Percentiles rank a stretch among this genome's conserved stretches.
Conservation (phyloP, 2,329 filamentous ascomycete species). For the Ascocoryne sarcoides region DNA sequence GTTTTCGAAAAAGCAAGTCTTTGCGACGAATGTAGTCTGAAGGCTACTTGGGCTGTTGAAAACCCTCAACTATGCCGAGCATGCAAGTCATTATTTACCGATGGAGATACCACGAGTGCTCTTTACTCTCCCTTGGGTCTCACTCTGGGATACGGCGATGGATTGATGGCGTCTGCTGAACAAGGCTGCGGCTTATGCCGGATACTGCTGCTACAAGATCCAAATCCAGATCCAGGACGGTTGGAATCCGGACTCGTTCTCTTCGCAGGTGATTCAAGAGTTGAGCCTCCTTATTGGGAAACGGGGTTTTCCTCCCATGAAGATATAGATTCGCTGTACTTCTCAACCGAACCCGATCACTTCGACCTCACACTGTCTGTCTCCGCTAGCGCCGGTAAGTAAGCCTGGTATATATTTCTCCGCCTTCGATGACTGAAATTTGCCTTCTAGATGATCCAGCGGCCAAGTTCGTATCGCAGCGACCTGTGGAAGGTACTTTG, state of each 20-base stretch:
- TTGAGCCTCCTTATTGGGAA: neutral
- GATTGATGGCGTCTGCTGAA: neutral
- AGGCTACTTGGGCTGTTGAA: neutral
- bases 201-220: neutral
- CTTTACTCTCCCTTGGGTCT: neutral
- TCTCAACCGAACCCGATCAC: neutral
- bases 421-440: neutral
- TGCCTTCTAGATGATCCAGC: neutral
- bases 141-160: neutral
- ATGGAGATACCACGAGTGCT: neutral
- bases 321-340: neutral
- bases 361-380: neutral
- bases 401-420: neutral
- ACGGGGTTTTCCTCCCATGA: neutral
- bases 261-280: neutral
- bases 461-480: neutral
- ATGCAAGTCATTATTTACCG: neutral
- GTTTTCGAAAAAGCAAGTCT: neutral
- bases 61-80: neutral
- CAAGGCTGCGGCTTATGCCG: neutral
- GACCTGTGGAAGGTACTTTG: neutral
- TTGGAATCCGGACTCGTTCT: neutral
- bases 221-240: neutral
- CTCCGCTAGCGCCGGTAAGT: neutral
- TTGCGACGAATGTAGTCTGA: neutral